A percentile compares a stretch with the other conserved stretches of the same genome.
Evolutionary conservation across 2,329 filamentous ascomycete species (phyloP).

Genomic region (Fusarium poae): DNA sequence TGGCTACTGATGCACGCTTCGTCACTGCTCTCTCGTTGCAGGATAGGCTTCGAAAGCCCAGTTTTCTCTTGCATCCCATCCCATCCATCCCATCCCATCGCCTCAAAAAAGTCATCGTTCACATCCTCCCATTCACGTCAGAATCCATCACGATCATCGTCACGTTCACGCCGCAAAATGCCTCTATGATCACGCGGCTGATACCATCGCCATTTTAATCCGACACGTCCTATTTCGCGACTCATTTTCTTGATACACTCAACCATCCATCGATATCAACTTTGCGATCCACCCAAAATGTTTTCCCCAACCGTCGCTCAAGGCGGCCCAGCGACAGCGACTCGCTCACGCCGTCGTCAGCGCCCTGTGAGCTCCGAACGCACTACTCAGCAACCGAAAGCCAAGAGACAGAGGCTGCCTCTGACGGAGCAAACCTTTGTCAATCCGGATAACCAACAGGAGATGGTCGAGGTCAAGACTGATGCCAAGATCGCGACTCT

Average conservation of each 20-base stretch:
- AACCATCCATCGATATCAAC: conserved; percentile 30
- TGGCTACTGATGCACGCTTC: conserved; percentile 48
- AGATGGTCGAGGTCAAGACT: conserved; percentile 69
- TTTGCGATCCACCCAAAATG: conserved; percentile 60
- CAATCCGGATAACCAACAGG: conserved; percentile 63
- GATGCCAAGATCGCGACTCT: conserved; percentile 64
- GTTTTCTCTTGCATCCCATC: conserved; percentile 35
- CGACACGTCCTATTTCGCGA: conserved; percentile 31
- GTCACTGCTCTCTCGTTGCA: conserved; percentile 42
- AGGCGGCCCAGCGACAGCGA: conserved; percentile 67
- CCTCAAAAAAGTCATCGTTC: conserved; percentile 45
- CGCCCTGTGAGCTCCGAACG: conserved; percentile 69
- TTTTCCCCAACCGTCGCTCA: conserved; percentile 69
- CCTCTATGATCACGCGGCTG: conserved; percentile 45
- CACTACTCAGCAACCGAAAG: conserved; percentile 69
- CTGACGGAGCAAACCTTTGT: conserved; percentile 69
- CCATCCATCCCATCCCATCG: conserved; percentile 28
- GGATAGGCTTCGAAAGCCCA: conserved; percentile 31
- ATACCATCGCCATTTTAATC: conserved; percentile 42
- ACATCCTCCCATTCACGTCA: conserved; percentile 40
- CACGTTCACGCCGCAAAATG: conserved; percentile 47
- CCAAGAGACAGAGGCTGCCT: conserved; percentile 72
- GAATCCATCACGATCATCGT: conserved; percentile 33
- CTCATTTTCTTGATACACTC: conserved; percentile 19
- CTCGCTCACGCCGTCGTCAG: conserved; percentile 72